Evolutionary conservation across 768 basidiomycete species (phyloP).

Genomic region (Suillus ampliporus): DNA sequence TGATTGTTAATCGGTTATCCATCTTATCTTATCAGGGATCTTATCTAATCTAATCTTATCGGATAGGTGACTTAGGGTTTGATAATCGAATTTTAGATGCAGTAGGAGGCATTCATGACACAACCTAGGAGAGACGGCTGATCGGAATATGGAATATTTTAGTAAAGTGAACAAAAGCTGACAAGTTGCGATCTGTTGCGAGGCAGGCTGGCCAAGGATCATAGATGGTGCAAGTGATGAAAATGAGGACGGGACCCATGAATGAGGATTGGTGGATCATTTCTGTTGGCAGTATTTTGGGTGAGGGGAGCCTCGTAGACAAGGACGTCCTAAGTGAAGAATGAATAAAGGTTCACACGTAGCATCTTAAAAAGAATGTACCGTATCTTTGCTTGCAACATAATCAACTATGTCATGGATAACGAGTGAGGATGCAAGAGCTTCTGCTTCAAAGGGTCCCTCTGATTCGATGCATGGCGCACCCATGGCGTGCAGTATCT

Average conservation of each 20-base stretch:
- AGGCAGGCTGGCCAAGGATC: constrained; percentile 47
- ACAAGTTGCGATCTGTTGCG: constrained; percentile 76
- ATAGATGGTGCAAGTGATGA: constrained; percentile 48
- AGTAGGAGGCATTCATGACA: too few relatives aligned
- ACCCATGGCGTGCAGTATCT: constrained; percentile 78
- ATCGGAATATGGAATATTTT: too few relatives aligned
- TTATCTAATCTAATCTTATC: too few relatives aligned
- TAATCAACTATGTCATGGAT: constrained; percentile 79
- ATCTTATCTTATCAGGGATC: too few relatives aligned
- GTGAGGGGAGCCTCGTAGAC: constrained; percentile 83
- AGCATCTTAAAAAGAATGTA: constrained; percentile 41
- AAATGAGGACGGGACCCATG: constrained; percentile 61
- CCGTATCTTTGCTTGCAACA: constrained; percentile 93
- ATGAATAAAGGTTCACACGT: constrained; percentile 13
- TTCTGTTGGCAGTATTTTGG: constrained; percentile 70
- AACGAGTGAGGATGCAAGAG: constrained; percentile 80
- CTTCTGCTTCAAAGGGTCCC: constrained; percentile 84
- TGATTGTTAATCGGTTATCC: too few relatives aligned
- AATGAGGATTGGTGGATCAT: constrained; percentile 64
- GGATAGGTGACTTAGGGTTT: too few relatives aligned
- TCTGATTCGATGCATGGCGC: constrained; percentile 72
- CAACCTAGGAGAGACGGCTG: too few relatives aligned
- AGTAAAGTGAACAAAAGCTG: constrained; percentile 67
- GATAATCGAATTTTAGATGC: too few relatives aligned
- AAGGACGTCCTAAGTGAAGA: constrained; percentile 67